Conservation (phyloP, 176 grass and related monocot genomes). For the Ananas comosus region DNA sequence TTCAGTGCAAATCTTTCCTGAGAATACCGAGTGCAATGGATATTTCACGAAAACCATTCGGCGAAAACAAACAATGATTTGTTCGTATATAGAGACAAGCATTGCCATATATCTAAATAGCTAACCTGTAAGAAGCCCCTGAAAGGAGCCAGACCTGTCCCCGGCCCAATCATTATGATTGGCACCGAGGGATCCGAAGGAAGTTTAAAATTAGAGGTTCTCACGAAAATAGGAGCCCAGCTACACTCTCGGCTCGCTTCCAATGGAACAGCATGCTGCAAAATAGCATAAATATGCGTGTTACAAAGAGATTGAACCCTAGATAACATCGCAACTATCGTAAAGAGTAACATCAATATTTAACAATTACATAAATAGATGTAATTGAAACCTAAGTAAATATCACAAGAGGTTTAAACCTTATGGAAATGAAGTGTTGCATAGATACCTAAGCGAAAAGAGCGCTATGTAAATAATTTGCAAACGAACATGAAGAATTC, state of each 20-base stretch:
- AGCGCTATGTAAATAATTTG: no score
- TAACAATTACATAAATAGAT: not conserved
- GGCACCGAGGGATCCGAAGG: constrained; percentile 59
- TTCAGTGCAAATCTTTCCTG: constrained; percentile 88
- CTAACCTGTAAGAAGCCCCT: constrained; percentile 97
- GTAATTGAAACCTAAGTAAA: not conserved
- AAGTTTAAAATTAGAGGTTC: constrained; percentile 88
- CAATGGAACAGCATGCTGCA: constrained; percentile 61
- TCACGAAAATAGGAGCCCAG: constrained; percentile 92
- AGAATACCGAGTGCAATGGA: constrained; percentile 4
- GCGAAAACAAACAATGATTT: not conserved
- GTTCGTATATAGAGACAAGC: not conserved
- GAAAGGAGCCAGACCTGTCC: constrained; percentile 88
- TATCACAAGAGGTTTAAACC: no score
- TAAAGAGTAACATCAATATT: not conserved
- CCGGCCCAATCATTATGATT: constrained; percentile 98
- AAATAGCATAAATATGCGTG: not conserved
- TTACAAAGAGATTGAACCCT: not conserved
- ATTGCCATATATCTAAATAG: constrained; percentile 2
- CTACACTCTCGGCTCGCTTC: constrained; percentile 81
- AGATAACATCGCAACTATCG: not conserved
- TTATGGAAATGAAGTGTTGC: not conserved
- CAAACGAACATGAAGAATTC: not conserved
- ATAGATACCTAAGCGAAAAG: not conserved
- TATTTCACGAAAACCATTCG: not conserved